Conservation (phyloP, 1,284 basidiomycete genomes). For the Bondarzewia mesenterica region DNA sequence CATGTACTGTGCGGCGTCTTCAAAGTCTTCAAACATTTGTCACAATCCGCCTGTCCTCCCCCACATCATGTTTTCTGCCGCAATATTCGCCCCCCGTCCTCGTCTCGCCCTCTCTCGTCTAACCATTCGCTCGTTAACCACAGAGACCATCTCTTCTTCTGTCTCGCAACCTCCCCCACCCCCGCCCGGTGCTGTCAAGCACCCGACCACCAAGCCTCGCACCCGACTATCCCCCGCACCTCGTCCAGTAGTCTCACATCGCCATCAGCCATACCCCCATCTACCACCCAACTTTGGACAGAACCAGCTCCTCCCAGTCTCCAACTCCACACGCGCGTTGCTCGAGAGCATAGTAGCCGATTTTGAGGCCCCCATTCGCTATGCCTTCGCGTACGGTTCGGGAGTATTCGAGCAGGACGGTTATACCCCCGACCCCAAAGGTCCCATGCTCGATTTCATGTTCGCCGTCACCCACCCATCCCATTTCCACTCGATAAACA, state of each 20-base stretch:
- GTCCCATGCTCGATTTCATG: constrained; percentile 92
- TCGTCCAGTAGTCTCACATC: constrained; percentile 37
- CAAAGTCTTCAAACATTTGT: no score
- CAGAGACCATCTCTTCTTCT: constrained; percentile 33
- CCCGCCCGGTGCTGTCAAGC: constrained; percentile 24
- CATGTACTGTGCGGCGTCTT: no score
- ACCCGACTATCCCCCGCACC: constrained; percentile 42
- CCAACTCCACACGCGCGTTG: constrained; percentile 69
- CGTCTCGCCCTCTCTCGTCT: constrained; percentile 10
- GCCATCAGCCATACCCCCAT: constrained; percentile 35
- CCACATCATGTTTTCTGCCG: constrained; percentile 17
- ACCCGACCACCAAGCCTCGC: constrained; percentile 20
- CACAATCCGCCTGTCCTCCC: neutral
- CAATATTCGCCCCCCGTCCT: constrained; percentile 11
- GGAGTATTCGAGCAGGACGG: constrained; percentile 88
- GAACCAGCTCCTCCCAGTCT: constrained; percentile 73
- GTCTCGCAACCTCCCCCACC: constrained; percentile 20
- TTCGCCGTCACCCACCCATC: constrained; percentile 88
- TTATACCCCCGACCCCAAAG: constrained; percentile 37
- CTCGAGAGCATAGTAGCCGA: constrained; percentile 67
- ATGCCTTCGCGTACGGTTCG: constrained; percentile 93
- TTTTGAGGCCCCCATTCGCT: constrained; percentile 83
- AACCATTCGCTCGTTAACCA: constrained; percentile 37
- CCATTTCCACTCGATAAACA: constrained; percentile 94
- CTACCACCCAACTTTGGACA: constrained; percentile 71